phyloP scores from a whole-genome alignment of 1,284 basidiomycete genomes.

The Rhodotorula sp. region DNA sequence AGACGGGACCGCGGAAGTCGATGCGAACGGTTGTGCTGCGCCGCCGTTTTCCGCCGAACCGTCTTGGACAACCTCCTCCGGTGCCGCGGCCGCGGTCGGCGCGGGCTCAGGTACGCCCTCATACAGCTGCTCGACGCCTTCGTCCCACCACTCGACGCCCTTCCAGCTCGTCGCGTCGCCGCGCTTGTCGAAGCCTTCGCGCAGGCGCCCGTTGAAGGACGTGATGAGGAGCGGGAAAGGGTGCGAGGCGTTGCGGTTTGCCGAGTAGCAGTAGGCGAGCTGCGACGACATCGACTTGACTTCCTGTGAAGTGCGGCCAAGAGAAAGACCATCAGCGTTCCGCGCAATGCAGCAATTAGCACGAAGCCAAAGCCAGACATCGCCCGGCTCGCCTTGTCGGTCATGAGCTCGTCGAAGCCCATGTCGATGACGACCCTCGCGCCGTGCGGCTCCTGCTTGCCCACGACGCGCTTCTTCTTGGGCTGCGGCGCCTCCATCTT shows the following conservation, averaged over 20 bases:
- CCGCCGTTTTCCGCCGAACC: too few relatives aligned
- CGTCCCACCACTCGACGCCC: conserved; percentile 76
- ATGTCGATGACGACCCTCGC: conserved; percentile 84
- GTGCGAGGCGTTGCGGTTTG: conserved; percentile 69
- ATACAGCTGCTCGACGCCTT: conserved; percentile 71
- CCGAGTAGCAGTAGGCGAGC: conserved; percentile 82
- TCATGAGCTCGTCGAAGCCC: conserved; percentile 93
- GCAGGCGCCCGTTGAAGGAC: conserved; percentile 70
- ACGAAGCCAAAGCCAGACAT: neutral
- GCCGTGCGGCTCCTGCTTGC: conserved; percentile 52
- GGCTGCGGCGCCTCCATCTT: conserved; percentile 50
- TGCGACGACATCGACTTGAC: conserved; percentile 83
- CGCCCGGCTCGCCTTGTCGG: conserved; percentile 67
- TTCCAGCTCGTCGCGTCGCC: conserved; percentile 78
- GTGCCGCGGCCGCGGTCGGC: neutral
- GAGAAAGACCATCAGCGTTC: neutral
- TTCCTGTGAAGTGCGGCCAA: conserved; percentile 61
- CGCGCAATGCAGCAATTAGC: neutral
- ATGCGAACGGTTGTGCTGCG: neutral
- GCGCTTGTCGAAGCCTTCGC: conserved; percentile 66
- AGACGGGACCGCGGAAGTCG: neutral
- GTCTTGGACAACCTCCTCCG: neutral
- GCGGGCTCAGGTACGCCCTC: conserved; percentile 9
- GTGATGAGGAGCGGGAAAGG: conserved; percentile 80
- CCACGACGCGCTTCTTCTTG: conserved; percentile 52